These are phyloP conservation scores for Hemileccinum rubropunctum DNA, from an alignment of 768 basidiomycete genomes.

Conservation along the genomic window DNA sequence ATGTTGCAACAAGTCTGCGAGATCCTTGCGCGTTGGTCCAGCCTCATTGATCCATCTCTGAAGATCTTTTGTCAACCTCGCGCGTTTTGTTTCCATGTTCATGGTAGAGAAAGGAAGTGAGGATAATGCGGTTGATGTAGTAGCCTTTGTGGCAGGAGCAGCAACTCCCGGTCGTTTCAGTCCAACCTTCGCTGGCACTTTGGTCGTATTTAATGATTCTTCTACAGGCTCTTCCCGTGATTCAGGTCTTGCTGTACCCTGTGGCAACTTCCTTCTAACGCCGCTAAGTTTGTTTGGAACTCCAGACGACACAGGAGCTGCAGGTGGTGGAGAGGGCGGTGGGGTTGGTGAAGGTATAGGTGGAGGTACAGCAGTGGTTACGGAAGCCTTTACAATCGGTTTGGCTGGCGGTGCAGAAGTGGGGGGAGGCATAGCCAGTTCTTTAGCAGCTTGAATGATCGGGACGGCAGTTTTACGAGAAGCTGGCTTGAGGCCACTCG, in stretches of 20 bases:
- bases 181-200: slow-evolving; percentile 37
- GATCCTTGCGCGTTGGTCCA: slow-evolving; percentile 80
- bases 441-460: slow-evolving; percentile 82
- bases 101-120: slow-evolving; percentile 34
- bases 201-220: slow-evolving; percentile 33
- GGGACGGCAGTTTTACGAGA: slow-evolving; percentile 82
- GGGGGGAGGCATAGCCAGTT: slow-evolving; percentile 34
- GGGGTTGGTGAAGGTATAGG: slow-evolving; percentile 33
- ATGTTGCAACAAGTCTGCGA: slow-evolving; percentile 78
- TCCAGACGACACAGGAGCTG: slow-evolving; percentile 29
- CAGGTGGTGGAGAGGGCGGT: slow-evolving; percentile 45
- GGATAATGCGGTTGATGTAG: slow-evolving; percentile 32
- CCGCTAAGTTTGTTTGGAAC: slow-evolving; percentile 50
- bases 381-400: slow-evolving; percentile 24
- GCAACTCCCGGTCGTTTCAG: slow-evolving; percentile 44
- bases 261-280: slow-evolving; percentile 71
- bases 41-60: slow-evolving; percentile 84
- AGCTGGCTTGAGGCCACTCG: slow-evolving; percentile 86
- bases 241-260: slow-evolving; percentile 50
- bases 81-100: slow-evolving; percentile 50
- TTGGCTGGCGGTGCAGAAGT: slow-evolving; percentile 30
- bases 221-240: slow-evolving; percentile 38
- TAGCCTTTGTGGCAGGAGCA: slow-evolving; percentile 28
- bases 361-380: slow-evolving; percentile 21
- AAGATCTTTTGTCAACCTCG: slow-evolving; percentile 70